Percentiles rank a stretch among this genome's conserved stretches.
Conservation (phyloP, 2,329 filamentous ascomycete species). For the Stromatinia cepivora region DNA sequence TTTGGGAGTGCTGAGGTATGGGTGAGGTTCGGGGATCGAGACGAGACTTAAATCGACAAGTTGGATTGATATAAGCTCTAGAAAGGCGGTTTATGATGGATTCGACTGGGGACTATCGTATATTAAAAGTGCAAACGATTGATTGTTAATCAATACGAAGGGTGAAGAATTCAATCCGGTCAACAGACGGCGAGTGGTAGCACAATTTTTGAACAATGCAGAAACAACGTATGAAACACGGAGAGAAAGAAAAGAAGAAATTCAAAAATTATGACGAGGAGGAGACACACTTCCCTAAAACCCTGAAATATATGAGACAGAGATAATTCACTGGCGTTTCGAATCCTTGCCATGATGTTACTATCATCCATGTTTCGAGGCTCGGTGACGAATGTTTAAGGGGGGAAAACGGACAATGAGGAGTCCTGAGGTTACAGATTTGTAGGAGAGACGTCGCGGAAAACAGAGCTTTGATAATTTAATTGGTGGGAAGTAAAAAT, state of each 20-base stretch:
- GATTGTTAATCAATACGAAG: not conserved
- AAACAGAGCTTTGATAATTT: constrained; percentile 19
- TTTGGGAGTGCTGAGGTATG: not conserved
- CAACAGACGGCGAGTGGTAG: constrained; percentile 13
- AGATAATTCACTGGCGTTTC: constrained; percentile 14
- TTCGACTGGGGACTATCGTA: not conserved
- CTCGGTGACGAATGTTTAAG: constrained; percentile 39
- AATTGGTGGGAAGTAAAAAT: not conserved
- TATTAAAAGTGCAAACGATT: not conserved
- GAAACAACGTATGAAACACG: not conserved
- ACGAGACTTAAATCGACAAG: not conserved
- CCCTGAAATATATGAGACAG: constrained; percentile 9
- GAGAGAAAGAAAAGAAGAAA: not conserved
- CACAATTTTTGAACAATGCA: not conserved
- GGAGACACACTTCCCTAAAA: not conserved
- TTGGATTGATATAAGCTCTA: not conserved
- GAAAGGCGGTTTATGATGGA: not conserved
- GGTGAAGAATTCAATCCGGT: constrained; percentile 1
- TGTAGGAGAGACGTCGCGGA: constrained; percentile 21
- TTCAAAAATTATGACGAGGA: constrained; percentile 8
- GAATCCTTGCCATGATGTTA: constrained; percentile 10
- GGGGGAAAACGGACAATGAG: constrained; percentile 25
- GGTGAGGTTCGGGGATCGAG: not conserved
- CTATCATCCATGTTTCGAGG: not conserved
- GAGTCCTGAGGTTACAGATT: constrained; percentile 14